A percentile compares a stretch with the other conserved stretches of the same genome.
phyloP scores from a whole-genome alignment of 2,329 filamentous ascomycete genomes.

The Cadophora gregata region DNA sequence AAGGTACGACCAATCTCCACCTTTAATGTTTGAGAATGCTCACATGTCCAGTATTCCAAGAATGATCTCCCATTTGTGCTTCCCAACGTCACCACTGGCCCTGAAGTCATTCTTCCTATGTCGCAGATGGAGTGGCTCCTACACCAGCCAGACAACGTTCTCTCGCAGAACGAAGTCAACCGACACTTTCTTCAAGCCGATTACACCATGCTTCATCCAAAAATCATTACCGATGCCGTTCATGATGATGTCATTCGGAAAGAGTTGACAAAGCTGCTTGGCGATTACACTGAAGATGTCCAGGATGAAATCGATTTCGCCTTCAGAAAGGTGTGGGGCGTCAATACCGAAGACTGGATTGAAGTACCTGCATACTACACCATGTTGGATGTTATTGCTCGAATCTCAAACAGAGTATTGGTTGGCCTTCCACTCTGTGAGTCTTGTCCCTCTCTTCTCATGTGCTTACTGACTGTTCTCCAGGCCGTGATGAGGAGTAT shows the following conservation, averaged over 20 bases:
- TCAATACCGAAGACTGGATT: conserved; percentile 37
- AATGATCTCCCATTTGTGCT: conserved; percentile 50
- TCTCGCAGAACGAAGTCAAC: conserved; percentile 47
- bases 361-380: conserved; percentile 37
- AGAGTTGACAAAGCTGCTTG: conserved; percentile 45
- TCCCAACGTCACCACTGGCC: conserved; percentile 48
- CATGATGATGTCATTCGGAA: conserved; percentile 45
- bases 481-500: conserved; percentile 46
- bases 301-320: conserved; percentile 37
- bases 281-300: conserved; percentile 38
- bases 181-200: conserved; percentile 48
- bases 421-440: conserved; percentile 43
- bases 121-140: conserved; percentile 49
- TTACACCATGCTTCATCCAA: conserved; percentile 43
- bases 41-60: conserved; percentile 48
- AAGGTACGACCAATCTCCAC: conserved; percentile 27
- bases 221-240: conserved; percentile 43
- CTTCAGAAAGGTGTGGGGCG: conserved; percentile 38
- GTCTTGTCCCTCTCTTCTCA: conserved; percentile 12
- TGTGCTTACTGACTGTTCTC: not conserved
- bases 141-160: conserved; percentile 48
- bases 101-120: conserved; percentile 52
- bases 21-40: not conserved
- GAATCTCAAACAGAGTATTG: conserved; percentile 42
- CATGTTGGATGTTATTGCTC: conserved; percentile 39